Conservation (phyloP, 495 filamentous ascomycete genomes). For the Aspergillus egyptiacus region DNA sequence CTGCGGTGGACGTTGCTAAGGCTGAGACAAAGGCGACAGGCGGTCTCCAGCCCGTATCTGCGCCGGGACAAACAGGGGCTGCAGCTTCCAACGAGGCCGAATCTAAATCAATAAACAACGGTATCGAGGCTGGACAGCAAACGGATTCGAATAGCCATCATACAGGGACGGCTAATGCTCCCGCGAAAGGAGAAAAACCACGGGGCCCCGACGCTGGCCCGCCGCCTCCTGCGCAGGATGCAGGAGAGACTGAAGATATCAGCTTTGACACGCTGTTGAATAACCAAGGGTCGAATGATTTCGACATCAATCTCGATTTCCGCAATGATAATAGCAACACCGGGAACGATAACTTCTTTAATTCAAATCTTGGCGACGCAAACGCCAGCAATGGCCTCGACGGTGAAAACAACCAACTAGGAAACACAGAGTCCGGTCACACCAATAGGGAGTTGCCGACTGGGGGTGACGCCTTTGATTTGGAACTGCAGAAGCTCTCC, state of each 20-base stretch:
- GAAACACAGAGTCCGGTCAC: slow-evolving; percentile 23
- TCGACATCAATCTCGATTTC: slow-evolving; percentile 45
- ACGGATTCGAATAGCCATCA: slow-evolving; percentile 14
- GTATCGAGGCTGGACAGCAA: slow-evolving; percentile 6
- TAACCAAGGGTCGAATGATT: slow-evolving; percentile 32
- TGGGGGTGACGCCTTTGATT: slow-evolving; percentile 39
- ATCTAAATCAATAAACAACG: slow-evolving; percentile 15
- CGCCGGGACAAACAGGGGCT: slow-evolving; percentile 14
- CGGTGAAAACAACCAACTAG: slow-evolving; percentile 15
- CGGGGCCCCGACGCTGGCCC: slow-evolving; percentile 7
- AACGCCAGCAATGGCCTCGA: slow-evolving; percentile 15
- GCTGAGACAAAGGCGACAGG: slow-evolving; percentile 20
- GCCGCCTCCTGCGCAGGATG: slow-evolving; percentile 16
- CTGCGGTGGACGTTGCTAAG: slow-evolving; percentile 31
- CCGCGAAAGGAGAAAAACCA: slow-evolving; percentile 25
- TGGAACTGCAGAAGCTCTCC: slow-evolving; percentile 31
- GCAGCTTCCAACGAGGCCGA: slow-evolving; percentile 13
- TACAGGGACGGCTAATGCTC: slow-evolving; percentile 10
- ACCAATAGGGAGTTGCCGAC: slow-evolving; percentile 27
- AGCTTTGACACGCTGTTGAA: slow-evolving; percentile 38
- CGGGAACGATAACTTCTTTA: slow-evolving; percentile 40
- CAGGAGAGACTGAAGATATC: slow-evolving; percentile 27
- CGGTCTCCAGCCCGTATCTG: slow-evolving; percentile 14
- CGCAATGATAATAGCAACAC: slow-evolving; percentile 38
- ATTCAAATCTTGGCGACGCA: slow-evolving; percentile 28